phyloP scores from a whole-genome alignment of 352 stramenopile species.

The Phytopythium ostracodes region DNA sequence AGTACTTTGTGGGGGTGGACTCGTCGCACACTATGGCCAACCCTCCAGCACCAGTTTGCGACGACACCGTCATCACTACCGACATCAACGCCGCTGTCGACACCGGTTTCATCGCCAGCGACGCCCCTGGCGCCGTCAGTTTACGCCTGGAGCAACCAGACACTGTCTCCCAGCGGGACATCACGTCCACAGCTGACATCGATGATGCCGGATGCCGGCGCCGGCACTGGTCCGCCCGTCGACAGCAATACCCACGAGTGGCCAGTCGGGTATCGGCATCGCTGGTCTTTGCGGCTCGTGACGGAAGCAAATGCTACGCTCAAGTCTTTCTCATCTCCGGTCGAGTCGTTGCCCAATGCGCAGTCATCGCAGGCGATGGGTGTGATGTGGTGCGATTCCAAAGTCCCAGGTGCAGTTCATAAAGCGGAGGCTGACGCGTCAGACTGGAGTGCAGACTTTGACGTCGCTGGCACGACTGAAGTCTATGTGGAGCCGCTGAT shows the following conservation, averaged over 20 bases:
- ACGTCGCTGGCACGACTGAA: neutral
- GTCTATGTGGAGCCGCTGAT: neutral
- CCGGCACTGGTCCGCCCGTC: neutral
- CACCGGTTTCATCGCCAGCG: neutral
- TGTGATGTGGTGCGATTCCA: too few relatives aligned
- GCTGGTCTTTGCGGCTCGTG: neutral
- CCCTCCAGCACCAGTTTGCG: neutral
- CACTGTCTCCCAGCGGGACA: neutral
- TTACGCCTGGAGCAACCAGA: neutral
- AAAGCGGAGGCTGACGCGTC: neutral
- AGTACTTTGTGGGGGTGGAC: neutral
- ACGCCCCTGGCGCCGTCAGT: neutral
- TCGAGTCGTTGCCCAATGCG: too few relatives aligned
- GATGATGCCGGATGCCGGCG: too few relatives aligned
- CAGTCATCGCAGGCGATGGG: too few relatives aligned
- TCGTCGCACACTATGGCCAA: neutral
- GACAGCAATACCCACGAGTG: neutral
- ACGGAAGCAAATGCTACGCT: neutral
- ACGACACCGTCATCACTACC: neutral
- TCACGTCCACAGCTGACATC: neutral
- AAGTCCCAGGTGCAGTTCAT: neutral
- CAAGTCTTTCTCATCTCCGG: neutral
- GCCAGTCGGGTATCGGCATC: neutral
- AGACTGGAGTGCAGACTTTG: neutral
- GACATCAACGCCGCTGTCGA: neutral